phyloP scores from a whole-genome alignment of 2,329 filamentous ascomycete genomes.

The Diaporthe eres region DNA sequence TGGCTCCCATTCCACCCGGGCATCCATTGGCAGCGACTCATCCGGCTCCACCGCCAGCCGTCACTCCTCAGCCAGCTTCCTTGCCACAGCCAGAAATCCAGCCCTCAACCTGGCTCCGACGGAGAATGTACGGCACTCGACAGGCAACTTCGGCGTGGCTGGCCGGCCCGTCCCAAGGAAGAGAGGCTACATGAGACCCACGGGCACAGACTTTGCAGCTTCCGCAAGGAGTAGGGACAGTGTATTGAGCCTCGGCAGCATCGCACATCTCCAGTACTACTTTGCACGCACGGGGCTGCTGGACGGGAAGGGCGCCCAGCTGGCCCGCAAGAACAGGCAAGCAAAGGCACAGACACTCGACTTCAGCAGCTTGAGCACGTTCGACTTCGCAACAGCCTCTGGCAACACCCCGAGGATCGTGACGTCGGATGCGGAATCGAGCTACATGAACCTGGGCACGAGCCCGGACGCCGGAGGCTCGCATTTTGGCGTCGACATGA shows the following conservation, averaged over 20 bases:
- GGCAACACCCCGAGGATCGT: slow-evolving; percentile 53
- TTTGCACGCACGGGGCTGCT: slow-evolving; percentile 94
- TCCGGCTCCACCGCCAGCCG: slow-evolving; percentile 66
- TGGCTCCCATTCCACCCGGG: slow-evolving; percentile 64
- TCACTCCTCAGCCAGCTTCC: slow-evolving; percentile 74
- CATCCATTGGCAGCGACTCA: slow-evolving; percentile 69
- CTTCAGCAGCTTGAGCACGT: slow-evolving; percentile 66
- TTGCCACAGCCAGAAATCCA: slow-evolving; percentile 61
- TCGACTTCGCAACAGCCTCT: slow-evolving; percentile 51
- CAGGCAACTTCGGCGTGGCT: slow-evolving; percentile 53
- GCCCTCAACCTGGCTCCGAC: slow-evolving; percentile 50
- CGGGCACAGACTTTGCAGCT: slow-evolving; percentile 89
- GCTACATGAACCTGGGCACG: slow-evolving; percentile 71
- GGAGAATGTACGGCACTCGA: slow-evolving; percentile 59
- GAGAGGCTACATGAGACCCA: slow-evolving; percentile 89
- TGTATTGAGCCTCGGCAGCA: slow-evolving; percentile 95
- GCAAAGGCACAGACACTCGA: slow-evolving; percentile 72
- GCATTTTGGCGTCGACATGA: slow-evolving; percentile 50
- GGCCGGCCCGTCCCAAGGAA: slow-evolving; percentile 62
- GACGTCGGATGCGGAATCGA: slow-evolving; percentile 68
- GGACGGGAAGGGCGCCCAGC: slow-evolving; percentile 91
- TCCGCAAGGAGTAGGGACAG: slow-evolving; percentile 93
- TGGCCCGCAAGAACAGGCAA: slow-evolving; percentile 76
- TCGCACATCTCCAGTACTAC: slow-evolving; percentile 97
- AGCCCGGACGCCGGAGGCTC: slow-evolving; percentile 68